These are phyloP conservation scores for Hanseniaspora hatyaiensis DNA, from an alignment of 805 yeast species.

Conservation along the genomic window DNA sequence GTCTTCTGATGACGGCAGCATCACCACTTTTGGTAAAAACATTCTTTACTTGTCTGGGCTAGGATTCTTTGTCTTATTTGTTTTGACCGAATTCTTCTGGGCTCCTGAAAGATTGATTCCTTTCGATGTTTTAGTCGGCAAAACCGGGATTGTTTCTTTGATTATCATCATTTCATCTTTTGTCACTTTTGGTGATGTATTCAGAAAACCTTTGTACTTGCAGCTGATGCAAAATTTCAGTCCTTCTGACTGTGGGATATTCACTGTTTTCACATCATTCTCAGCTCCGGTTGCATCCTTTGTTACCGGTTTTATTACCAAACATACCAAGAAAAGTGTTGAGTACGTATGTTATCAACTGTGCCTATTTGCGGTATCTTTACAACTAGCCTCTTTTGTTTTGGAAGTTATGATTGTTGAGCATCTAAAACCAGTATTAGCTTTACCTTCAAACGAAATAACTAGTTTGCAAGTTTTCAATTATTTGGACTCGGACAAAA, in stretches of 20 bases:
- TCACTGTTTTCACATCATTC: constrained; percentile 46
- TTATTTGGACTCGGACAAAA: constrained; percentile 6
- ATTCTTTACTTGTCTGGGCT: constrained; percentile 26
- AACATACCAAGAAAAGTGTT: constrained; percentile 28
- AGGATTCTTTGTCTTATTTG: constrained; percentile 19
- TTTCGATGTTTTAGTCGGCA: constrained; percentile 38
- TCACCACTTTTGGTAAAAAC: constrained; percentile 29
- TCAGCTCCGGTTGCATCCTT: constrained; percentile 45
- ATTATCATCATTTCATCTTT: constrained; percentile 37
- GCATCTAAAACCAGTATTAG: constrained; percentile 21
- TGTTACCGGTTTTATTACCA: constrained; percentile 38
- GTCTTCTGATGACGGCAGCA: constrained; percentile 37
- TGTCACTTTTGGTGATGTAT: constrained; percentile 39
- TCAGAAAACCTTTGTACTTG: constrained; percentile 49
- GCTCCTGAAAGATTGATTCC: constrained; percentile 51
- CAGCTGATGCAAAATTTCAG: constrained; percentile 42
- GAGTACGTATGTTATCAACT: constrained; percentile 26
- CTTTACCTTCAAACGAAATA: constrained; percentile 2
- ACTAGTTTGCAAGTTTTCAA: constrained; percentile 5
- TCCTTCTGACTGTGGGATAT: constrained; percentile 44
- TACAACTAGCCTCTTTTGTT: constrained; percentile 23
- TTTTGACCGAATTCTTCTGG: constrained; percentile 28
- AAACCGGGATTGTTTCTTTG: constrained; percentile 44
- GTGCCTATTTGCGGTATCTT: constrained; percentile 20
- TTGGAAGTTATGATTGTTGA: constrained; percentile 20